Percentiles rank a stretch among this genome's conserved stretches.
These are phyloP conservation scores for Globisporangium paroecandrum DNA, from an alignment of 352 stramenopile genomes.

Conservation along the genomic window DNA sequence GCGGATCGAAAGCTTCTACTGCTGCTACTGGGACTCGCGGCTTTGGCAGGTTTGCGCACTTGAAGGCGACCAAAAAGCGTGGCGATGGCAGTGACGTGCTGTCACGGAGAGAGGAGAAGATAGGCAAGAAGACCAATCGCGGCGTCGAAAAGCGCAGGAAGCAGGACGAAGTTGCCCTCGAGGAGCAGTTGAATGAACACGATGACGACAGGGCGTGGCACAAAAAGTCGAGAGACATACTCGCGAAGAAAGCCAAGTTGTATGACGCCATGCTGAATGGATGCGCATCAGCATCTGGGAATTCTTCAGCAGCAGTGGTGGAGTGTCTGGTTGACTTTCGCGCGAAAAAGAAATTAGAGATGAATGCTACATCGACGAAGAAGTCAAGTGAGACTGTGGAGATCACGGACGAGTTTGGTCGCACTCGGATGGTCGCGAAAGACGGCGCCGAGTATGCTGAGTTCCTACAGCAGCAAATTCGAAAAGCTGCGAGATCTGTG, in stretches of 20 bases:
- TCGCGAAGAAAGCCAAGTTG: constrained; percentile 66
- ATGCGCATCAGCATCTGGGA: constrained; percentile 13
- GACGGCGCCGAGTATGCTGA: constrained; percentile 34
- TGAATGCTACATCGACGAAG: too few relatives aligned
- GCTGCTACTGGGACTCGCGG: constrained; percentile 5
- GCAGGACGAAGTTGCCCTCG: constrained; percentile 44
- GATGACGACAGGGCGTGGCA: constrained; percentile 64
- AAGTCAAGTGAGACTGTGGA: constrained; percentile 23
- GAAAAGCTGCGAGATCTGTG: neutral
- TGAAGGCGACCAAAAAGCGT: constrained; percentile 29
- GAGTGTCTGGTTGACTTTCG: constrained; percentile 75
- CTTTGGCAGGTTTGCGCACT: constrained; percentile 45
- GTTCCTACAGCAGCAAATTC: constrained; percentile 20
- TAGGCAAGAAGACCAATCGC: constrained; percentile 35
- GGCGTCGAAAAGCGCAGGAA: constrained; percentile 54
- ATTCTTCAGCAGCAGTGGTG: constrained; percentile 16
- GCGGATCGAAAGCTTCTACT: constrained; percentile 7
- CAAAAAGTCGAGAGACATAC: constrained; percentile 53
- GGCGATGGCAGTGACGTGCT: constrained; percentile 18
- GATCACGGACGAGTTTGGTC: constrained; percentile 65
- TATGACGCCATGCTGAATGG: constrained; percentile 65
- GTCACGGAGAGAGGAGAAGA: constrained; percentile 20
- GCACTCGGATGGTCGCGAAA: constrained; percentile 34
- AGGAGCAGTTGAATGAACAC: constrained; percentile 37
- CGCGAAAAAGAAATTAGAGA: constrained; percentile 31